Base-by-base conservation (phyloP, 306 rosid genomes). In the Quercus ilex region DNA sequence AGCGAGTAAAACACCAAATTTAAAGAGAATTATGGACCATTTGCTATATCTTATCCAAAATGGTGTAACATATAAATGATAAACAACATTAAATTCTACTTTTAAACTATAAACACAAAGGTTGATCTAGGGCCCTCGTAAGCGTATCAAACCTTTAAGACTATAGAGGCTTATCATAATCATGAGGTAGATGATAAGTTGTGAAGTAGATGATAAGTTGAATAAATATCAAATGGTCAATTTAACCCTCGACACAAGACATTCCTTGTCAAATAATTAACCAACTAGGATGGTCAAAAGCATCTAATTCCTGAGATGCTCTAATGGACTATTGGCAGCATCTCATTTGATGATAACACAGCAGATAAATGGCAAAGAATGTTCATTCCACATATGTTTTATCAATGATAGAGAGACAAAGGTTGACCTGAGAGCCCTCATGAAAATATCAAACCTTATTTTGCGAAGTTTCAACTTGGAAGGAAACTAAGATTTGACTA, bases 271-370 rank as follows among this genome's bases (percentile, higher is more conserved):
- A 23, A 41, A 53, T 43, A 85, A 64, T 46, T 65, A 75, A 67
- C 69, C 73, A 46, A 9, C 75, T 35, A 75, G 35, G 59, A 30
- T 46, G n/a, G 69, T 76, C 64, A 60, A 60, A 55, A 19, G 79
- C 55, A 75, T 63, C 33, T 35, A 71, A 79, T 72, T 71, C 17
- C 56, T 31, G n/a, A 69, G 68, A 35, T 58, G 58, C 3, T 18
- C 78, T 57, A 79, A 21, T 53, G 63, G 78, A 77, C 18, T 76
- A 82, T 75, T 60, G 26, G 55, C 53, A 19, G 38, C 79, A 30
- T 80, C 78, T 52, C 77, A 55, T 28, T 73, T 30, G n/a, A 71
- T 62, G 72, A 57, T 74, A 83, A 74, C 8, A 58, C 53, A 80
- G 58, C n/a, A 63, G 46, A 74, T 31, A 41, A 19, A 65, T 38